Percentiles rank a stretch among this genome's conserved stretches.
Evolutionary conservation across 2,329 filamentous ascomycete genomes (phyloP).

Genomic region (Alternaria tenuissima): DNA sequence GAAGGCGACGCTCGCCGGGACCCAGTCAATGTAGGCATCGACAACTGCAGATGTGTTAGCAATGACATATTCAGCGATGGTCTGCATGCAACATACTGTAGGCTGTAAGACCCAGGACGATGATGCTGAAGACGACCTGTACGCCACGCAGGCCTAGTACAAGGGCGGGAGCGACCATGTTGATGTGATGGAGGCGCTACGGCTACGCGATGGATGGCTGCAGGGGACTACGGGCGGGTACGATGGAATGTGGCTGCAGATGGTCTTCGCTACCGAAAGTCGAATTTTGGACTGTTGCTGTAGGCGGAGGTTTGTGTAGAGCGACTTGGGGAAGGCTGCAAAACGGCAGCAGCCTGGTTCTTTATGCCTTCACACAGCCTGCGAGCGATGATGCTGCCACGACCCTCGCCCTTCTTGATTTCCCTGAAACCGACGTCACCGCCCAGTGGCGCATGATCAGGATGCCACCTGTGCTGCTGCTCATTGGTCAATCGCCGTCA

Average conservation of each 20-base stretch:
- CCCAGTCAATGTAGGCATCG: conserved; percentile 55
- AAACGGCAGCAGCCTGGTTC: conserved; percentile 21
- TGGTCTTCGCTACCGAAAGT: conserved; percentile 1
- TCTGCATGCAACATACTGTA: conserved; percentile 66
- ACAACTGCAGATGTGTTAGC: conserved; percentile 52
- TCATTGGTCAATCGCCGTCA: conserved; percentile 24
- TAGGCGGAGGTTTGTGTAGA: conserved; percentile 1
- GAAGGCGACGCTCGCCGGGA: conserved; percentile 72
- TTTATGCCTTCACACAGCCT: conserved; percentile 19
- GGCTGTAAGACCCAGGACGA: conserved; percentile 79
- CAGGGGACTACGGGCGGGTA: conserved; percentile 5
- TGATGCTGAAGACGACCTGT: conserved; percentile 74
- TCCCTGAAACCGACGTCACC: conserved; percentile 14
- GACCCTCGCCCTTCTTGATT: conserved; percentile 15
- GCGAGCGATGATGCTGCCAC: conserved; percentile 32
- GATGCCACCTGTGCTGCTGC: neutral
- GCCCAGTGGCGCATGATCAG: conserved; percentile 27
- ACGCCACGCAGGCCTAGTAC: conserved; percentile 71
- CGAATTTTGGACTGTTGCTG: neutral
- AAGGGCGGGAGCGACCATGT: conserved; percentile 46
- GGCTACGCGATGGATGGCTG: conserved; percentile 5
- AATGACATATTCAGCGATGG: neutral
- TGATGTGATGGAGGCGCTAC: conserved; percentile 7
- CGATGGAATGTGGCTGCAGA: conserved; percentile 9
- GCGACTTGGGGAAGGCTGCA: neutral